Evolutionary conservation across 202 grass and related monocot genomes (phyloP), one percentile per base, ranked within the genome.

Genomic region (Zizania palustris): DNA sequence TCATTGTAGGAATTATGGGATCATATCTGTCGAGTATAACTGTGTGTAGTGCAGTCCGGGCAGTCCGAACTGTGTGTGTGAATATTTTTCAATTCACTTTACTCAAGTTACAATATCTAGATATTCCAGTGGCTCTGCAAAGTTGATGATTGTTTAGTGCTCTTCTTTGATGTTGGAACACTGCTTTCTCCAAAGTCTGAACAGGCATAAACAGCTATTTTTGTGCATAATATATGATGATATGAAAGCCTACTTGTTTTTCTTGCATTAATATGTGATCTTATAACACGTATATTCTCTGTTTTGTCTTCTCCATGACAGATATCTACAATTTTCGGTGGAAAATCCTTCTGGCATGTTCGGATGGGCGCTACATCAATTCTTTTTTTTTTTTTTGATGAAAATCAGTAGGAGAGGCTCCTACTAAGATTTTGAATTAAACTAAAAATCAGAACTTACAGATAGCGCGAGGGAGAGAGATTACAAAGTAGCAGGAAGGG

Each of bases 281-380:
- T 46, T 45, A 45, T 71, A 67, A 76, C 73, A 66, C 34, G 15
- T 72, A 15, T 87, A 16, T 7, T n/a, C n/a, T 54, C 67, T 71
- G 41, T 59, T 21, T 14, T 50, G 20, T 77, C 44, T 11, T 33
- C 5, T 60, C 10, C 34, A 11, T 58, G 4, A 19, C 35, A 38
- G 72, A 60, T 41, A 60, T 82, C 6, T 82, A 40, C 39, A 11
- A 43, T 51, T 11, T 70, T 5, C 53, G 20, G 6, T 33, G 19
- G 65, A 76, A 86, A 72, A 82, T 75, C 38, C 21, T 40, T 40
- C 21, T 40, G 11, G 10, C 13, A 18, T 49, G 48, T 58, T 49
- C 22, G 12, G 36, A 50, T 69, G 48, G 11, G 14, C 55, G 9
- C 7, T 9, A 34, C 65, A 36, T 38, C 58, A 71, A 71, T n/a